Conservation (phyloP, 2,329 filamentous ascomycete genomes). For the Hymenotorrendiella dingleyae region DNA sequence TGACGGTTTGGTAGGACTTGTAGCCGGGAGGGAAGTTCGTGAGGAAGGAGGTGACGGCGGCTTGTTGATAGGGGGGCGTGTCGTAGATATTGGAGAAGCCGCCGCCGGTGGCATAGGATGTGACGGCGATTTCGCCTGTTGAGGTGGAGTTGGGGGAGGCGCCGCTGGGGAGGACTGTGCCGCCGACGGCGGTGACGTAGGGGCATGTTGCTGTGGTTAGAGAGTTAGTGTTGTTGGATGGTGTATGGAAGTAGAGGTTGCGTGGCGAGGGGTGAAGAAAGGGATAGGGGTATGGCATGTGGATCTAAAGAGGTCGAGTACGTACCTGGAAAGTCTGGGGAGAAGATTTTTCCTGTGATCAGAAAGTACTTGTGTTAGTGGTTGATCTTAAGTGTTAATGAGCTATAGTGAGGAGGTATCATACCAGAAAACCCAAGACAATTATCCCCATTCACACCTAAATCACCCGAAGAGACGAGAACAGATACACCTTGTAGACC, state of each 20-base stretch:
- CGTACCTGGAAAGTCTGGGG: conserved; percentile 57
- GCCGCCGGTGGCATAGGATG: conserved; percentile 36
- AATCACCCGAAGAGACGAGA: conserved; percentile 54
- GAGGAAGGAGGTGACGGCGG: conserved; percentile 23
- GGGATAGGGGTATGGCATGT: too few relatives aligned
- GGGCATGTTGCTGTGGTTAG: conserved; percentile 62
- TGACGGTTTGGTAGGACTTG: conserved; percentile 9
- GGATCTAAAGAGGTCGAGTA: too few relatives aligned
- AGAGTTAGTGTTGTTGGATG: too few relatives aligned
- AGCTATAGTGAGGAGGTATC: background rate
- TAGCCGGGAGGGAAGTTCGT: conserved; percentile 21
- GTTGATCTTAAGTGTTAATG: background rate
- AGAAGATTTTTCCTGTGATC: conserved; percentile 16
- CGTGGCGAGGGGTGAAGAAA: too few relatives aligned
- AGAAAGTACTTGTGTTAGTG: background rate
- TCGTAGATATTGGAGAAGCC: conserved; percentile 42
- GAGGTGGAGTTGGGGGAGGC: conserved; percentile 36
- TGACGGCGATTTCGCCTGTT: conserved; percentile 26
- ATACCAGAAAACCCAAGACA: conserved; percentile 15
- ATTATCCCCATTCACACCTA: conserved; percentile 33
- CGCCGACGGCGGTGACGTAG: conserved; percentile 63
- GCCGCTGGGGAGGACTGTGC: conserved; percentile 41
- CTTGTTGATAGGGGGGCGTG: conserved; percentile 16
- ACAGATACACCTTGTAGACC: conserved; percentile 58
- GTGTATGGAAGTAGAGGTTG: too few relatives aligned